phyloP scores from a whole-genome alignment of 257 asterid genomes.

The Mitragyna speciosa region DNA sequence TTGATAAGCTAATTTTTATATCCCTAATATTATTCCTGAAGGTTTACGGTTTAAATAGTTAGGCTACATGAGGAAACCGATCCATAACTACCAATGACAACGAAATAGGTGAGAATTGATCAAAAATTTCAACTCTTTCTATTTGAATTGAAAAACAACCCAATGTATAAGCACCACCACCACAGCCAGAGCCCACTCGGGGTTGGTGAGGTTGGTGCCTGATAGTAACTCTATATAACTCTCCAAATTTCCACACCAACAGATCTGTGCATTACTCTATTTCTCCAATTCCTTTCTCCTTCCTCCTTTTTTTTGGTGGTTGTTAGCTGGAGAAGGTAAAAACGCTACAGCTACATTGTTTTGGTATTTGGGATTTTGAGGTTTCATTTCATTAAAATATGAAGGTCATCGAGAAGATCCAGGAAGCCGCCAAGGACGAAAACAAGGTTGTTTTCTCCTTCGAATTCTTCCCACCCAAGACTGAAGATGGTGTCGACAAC shows the following conservation, averaged over 20 bases:
- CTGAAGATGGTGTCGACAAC: constrained; percentile 95
- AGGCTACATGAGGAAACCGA: no score
- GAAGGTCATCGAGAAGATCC: constrained; percentile 97
- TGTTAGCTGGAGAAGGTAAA: background rate
- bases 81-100: no score
- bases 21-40: no score
- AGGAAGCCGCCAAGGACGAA: constrained; percentile 49
- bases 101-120: no score
- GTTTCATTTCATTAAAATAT: constrained; percentile 17
- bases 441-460: constrained; percentile 76
- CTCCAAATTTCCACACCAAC: background rate
- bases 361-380: no score
- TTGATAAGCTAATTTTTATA: no score
- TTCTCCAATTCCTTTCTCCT: no score
- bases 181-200: no score
- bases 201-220: constrained; percentile 13
- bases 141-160: no score
- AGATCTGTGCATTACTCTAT: constrained; percentile 11
- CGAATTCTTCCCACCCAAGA: constrained; percentile 97
- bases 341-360: constrained; percentile 4
- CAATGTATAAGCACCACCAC: no score
- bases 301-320: background rate
- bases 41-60: no score
- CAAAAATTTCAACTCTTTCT: no score
- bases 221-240: background rate